phyloP scores from a whole-genome alignment of 352 stramenopile species.

The Globisporangium perplexum region DNA sequence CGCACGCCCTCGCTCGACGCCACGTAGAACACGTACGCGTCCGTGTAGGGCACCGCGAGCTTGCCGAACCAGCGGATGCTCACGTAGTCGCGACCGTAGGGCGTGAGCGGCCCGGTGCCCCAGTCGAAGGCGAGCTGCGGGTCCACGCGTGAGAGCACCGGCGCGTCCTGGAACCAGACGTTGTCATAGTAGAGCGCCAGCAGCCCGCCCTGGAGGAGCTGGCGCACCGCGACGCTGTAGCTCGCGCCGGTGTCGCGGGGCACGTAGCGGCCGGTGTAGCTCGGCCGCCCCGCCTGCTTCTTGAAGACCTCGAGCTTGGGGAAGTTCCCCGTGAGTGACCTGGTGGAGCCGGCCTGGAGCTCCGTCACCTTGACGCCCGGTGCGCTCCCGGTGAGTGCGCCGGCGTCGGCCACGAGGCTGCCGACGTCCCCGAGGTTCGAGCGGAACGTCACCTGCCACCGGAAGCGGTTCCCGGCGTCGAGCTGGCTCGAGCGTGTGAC shows the following conservation, averaged over 20 bases:
- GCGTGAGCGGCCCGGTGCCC: conserved; percentile 88
- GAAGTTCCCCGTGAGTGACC: conserved; percentile 77
- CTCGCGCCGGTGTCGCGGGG: conserved; percentile 46
- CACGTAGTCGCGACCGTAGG: conserved; percentile 93
- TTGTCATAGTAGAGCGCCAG: conserved; percentile 94
- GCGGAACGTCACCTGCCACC: conserved; percentile 94
- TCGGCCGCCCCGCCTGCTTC: conserved; percentile 89
- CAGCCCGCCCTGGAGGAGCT: conserved; percentile 90
- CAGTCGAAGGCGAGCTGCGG: conserved; percentile 83
- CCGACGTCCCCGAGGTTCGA: conserved; percentile 77
- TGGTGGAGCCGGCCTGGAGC: conserved; percentile 50
- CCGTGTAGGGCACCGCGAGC: conserved; percentile 62
- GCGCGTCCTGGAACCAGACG: conserved; percentile 92
- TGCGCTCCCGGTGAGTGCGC: conserved; percentile 52
- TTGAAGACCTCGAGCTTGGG: conserved; percentile 78
- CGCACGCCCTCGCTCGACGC: conserved; percentile 89
- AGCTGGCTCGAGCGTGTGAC: conserved; percentile 72
- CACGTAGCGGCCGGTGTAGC: conserved; percentile 90
- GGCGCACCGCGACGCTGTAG: conserved; percentile 89
- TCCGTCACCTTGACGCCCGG: conserved; percentile 50
- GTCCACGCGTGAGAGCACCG: conserved; percentile 87
- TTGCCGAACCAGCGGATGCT: conserved; percentile 95
- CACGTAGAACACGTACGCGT: conserved; percentile 93
- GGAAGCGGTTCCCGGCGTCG: conserved; percentile 77
- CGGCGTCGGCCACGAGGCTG: conserved; percentile 40